Conservation (phyloP, 257 asterid genomes). For the Nemophila menziesii region DNA sequence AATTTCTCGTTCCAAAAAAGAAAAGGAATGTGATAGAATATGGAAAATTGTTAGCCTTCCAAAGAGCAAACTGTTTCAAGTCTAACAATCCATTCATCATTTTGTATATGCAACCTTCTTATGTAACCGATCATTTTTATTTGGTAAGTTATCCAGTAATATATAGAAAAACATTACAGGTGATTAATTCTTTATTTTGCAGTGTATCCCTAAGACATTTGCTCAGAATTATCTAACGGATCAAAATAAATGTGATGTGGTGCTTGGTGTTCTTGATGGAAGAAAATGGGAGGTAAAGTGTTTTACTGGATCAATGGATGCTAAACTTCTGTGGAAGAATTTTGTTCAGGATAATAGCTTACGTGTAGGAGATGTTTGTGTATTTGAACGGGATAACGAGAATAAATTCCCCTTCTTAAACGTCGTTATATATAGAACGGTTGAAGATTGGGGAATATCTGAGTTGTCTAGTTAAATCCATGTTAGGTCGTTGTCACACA, state of each 20-base stretch:
- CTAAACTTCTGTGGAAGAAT: slow-evolving; percentile 11
- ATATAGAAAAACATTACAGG: too few relatives aligned
- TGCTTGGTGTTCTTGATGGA: neutral
- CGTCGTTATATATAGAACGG: too few relatives aligned
- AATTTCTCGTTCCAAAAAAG: neutral
- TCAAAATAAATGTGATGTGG: neutral
- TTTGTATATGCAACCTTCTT: slow-evolving; percentile 16
- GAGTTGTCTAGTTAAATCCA: too few relatives aligned
- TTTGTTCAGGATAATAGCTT: slow-evolving; percentile 15
- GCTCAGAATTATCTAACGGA: neutral
- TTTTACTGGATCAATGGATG: neutral
- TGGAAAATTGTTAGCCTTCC: slow-evolving; percentile 1
- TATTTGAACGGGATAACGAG: slow-evolving; percentile 10
- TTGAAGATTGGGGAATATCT: too few relatives aligned
- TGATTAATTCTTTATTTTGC: slow-evolving; percentile 1
- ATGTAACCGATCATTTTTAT: neutral
- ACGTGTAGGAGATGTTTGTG: slow-evolving; percentile 11
- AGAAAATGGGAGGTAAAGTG: slow-evolving; percentile 6
- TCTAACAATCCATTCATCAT: slow-evolving; percentile 12
- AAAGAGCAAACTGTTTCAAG: slow-evolving; percentile 8
- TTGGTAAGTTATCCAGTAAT: too few relatives aligned
- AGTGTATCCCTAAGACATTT: slow-evolving; percentile 2
- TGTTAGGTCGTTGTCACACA: too few relatives aligned
- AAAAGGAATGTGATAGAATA: neutral
- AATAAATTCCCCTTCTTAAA: neutral